A percentile compares a stretch with the other conserved stretches of the same genome.
Conservation (phyloP, 768 basidiomycete species). For the Boletus rubescentipes region DNA sequence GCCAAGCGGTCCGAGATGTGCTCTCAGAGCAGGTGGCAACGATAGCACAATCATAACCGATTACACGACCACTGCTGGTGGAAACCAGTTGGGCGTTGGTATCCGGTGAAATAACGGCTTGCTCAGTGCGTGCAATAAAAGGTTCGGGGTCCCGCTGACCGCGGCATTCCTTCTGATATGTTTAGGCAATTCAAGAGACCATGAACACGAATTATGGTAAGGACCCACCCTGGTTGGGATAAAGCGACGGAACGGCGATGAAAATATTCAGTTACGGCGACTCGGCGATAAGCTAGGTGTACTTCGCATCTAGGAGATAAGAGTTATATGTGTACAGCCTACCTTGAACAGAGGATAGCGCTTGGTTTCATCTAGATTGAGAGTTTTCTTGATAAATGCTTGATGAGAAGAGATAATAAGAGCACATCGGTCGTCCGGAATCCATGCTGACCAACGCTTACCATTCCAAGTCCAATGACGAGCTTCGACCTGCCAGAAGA, state of each 20-base stretch:
- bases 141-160: slow-evolving; percentile 52
- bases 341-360: slow-evolving; percentile 55
- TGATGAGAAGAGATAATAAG: not conserved
- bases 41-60: slow-evolving; percentile 61
- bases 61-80: slow-evolving; percentile 43
- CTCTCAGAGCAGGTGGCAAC: slow-evolving; percentile 71
- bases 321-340: slow-evolving; percentile 10
- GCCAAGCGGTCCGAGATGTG: slow-evolving; percentile 37
- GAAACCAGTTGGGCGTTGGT: slow-evolving; percentile 41
- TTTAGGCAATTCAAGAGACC: not conserved
- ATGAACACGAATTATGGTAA: not conserved
- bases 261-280: slow-evolving; percentile 56
- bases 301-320: slow-evolving; percentile 26
- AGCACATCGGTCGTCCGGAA: too few species aligned
- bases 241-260: slow-evolving; percentile 56
- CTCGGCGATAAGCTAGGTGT: slow-evolving; percentile 53
- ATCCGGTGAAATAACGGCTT: slow-evolving; percentile 41
- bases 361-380: slow-evolving; percentile 50
- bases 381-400: slow-evolving; percentile 69
- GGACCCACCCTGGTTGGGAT: slow-evolving; percentile 48
- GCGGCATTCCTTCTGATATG: slow-evolving; percentile 51
- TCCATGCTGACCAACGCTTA: slow-evolving; percentile 5
- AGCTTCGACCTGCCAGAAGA: not conserved
- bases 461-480: slow-evolving; percentile 10
- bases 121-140: slow-evolving; percentile 50